Evolutionary conservation across 805 yeast species (phyloP).

Genomic region (Metschnikowia amazonensis): DNA sequence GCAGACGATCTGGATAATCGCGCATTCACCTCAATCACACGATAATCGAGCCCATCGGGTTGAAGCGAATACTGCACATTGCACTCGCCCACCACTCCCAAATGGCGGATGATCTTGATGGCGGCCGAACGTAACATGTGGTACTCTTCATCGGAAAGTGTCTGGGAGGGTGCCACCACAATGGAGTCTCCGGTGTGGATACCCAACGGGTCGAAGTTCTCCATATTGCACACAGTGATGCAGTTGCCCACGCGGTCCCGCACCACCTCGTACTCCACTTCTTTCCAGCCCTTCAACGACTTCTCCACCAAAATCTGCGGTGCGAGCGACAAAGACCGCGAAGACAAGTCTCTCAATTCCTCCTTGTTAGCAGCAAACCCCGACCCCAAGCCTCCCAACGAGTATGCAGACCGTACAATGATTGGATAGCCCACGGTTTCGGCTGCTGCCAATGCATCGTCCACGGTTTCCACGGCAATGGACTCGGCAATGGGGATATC

Average conservation of each 20-base stretch:
- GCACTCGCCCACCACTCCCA: conserved; percentile 99
- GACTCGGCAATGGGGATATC: conserved; percentile 96
- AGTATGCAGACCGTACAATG: conserved; percentile 95
- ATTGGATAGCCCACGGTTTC: conserved; percentile 87
- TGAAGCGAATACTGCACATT: conserved; percentile 95
- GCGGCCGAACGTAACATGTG: conserved; percentile 98
- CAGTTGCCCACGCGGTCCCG: conserved; percentile 96
- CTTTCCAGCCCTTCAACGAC: conserved; percentile 98
- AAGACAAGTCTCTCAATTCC: conserved; percentile 82
- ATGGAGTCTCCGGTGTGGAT: conserved; percentile 99
- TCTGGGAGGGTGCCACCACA: conserved; percentile 98
- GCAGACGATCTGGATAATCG: conserved; percentile 97
- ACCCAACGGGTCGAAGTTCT: conserved; percentile 96
- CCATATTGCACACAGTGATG: conserved; percentile 99
- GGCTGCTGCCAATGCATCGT: conserved; percentile 92
- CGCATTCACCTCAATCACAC: conserved; percentile 97
- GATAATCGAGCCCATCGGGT: conserved; percentile 91
- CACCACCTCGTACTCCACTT: conserved; percentile 97
- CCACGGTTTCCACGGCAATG: conserved; percentile 89
- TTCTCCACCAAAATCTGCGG: conserved; percentile 96
- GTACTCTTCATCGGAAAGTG: conserved; percentile 93
- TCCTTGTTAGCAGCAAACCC: conserved; percentile 86
- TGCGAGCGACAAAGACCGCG: conserved; percentile 83
- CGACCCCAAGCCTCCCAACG: conserved; percentile 96
- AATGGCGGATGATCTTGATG: conserved; percentile 92